Evolutionary conservation across 1,284 basidiomycete genomes (phyloP), one percentile per base, ranked within the genome.

Genomic region (Ceratobasidium sp.): DNA sequence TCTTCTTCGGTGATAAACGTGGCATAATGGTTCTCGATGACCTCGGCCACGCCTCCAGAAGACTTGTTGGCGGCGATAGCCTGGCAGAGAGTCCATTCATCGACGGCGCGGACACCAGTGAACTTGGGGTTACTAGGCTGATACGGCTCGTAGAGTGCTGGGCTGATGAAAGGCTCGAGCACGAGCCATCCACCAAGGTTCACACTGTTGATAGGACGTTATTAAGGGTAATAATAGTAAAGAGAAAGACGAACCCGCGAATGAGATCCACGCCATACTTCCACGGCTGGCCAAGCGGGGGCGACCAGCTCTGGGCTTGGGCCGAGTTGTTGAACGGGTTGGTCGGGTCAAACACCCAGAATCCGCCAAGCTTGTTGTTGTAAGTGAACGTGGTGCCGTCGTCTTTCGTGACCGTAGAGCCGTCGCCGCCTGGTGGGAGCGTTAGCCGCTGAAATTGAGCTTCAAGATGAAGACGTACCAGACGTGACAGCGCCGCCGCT

Each of bases 291-390:
- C 90, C 91, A 56, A 95, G 86, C 11, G 91, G 86, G 0, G 92
- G 92, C 2, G 92, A 91, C 88, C 91, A 95, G 43, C 88, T 87
- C 79, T 92, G 92, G 1, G 89, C 87, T 67, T 87, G 88, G 2
- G 93, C 92, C 67, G 87, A 85, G 81, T 91, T 89, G 83, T 92
- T 92, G 85, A 90, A 93, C 2, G 95, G 93, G 81, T 93, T 86
- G 59, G 85, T 83, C n/a, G 90, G 89, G 85, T 95, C 91, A 79
- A 85, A 87, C 66, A 83, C 82, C 84, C 85, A 87, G 68, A 80
- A 81, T 54, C 85, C 84, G 54, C 86, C 86, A 79, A 84, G 85
- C n/a, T 82, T 78, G 82, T 87, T 87, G 71, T 82, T 82, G 81
- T 87, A 88, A 9, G 81, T 84, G 79, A 86, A 84, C 15, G 83